Evolutionary conservation across 805 yeast genomes (phyloP).

Genomic region (Myxozyma lipomycoides): DNA sequence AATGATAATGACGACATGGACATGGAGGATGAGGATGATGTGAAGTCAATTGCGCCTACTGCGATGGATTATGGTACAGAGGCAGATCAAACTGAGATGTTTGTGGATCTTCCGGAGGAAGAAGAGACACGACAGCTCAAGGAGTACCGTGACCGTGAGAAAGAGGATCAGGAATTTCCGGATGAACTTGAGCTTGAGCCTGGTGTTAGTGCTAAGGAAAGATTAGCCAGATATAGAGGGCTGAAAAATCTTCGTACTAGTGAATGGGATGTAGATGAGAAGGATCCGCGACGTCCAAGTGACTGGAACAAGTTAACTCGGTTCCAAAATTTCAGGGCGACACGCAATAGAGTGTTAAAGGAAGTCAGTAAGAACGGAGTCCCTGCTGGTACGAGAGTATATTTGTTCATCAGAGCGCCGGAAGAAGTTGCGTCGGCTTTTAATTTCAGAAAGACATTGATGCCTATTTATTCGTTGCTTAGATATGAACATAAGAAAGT

Average conservation of each 20-base stretch:
- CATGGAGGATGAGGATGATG: conserved; percentile 32
- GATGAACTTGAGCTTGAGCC: conserved; percentile 91
- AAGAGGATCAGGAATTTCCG: conserved; percentile 73
- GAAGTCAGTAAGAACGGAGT: conserved; percentile 44
- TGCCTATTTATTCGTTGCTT: conserved; percentile 68
- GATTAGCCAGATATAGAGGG: conserved; percentile 78
- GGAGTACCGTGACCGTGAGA: conserved; percentile 69
- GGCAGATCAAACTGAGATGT: conserved; percentile 51
- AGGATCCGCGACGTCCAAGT: conserved; percentile 68
- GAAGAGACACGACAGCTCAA: conserved; percentile 76
- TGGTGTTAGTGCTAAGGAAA: conserved; percentile 65
- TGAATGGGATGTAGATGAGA: conserved; percentile 83
- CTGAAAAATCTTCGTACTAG: conserved; percentile 74
- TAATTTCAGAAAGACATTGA: conserved; percentile 47
- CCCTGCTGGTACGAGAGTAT: conserved; percentile 60
- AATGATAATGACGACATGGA: conserved; percentile 8
- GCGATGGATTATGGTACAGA: conserved; percentile 44
- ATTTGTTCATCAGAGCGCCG: conserved; percentile 50
- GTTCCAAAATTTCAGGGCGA: conserved; percentile 70
- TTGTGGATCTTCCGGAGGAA: conserved; percentile 70
- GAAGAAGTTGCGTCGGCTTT: conserved; percentile 54
- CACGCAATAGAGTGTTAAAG: conserved; percentile 64
- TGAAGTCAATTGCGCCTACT: conserved; percentile 8
- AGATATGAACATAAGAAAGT: conserved; percentile 84
- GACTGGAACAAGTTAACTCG: conserved; percentile 75